phyloP scores from a whole-genome alignment of 2,329 filamentous ascomycete species.

The Dendrostoma leiphaemia region DNA sequence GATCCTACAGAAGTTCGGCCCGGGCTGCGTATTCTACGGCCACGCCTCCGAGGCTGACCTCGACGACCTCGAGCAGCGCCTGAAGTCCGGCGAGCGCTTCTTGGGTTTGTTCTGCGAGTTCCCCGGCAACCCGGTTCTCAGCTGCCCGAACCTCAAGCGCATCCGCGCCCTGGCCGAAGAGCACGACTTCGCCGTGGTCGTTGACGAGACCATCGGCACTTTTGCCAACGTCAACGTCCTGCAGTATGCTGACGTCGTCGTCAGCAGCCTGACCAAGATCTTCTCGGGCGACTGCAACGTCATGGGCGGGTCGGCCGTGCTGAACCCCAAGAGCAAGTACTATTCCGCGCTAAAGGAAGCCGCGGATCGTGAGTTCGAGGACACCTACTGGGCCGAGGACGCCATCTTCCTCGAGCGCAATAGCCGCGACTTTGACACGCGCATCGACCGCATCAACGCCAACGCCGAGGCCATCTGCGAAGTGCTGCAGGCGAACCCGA shows the following conservation, averaged over 20 bases:
- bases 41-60: conserved; percentile 74
- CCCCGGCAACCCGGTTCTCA: conserved; percentile 85
- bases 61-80: conserved; percentile 73
- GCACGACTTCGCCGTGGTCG: conserved; percentile 84
- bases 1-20: conserved; percentile 90
- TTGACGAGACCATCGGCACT: conserved; percentile 96
- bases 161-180: conserved; percentile 76
- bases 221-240: conserved; percentile 95
- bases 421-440: conserved; percentile 82
- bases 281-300: conserved; percentile 98
- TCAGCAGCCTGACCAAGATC: conserved; percentile 93
- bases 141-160: conserved; percentile 78
- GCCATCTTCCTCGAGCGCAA: conserved; percentile 94
- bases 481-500: conserved; percentile 57
- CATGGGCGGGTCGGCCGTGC: conserved; percentile 79
- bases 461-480: conserved; percentile 84
- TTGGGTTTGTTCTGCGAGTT: conserved; percentile 92
- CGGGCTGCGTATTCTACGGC: conserved; percentile 86
- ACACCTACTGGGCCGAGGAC: conserved; percentile 94
- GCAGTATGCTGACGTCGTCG: conserved; percentile 84
- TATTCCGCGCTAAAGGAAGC: conserved; percentile 67
- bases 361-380: conserved; percentile 70
- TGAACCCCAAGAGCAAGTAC: conserved; percentile 66
- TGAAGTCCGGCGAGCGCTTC: conserved; percentile 72
- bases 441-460: conserved; percentile 79